Evolutionary conservation across 768 basidiomycete species (phyloP).

Genomic region (Gloeopeniophorella convolvens): DNA sequence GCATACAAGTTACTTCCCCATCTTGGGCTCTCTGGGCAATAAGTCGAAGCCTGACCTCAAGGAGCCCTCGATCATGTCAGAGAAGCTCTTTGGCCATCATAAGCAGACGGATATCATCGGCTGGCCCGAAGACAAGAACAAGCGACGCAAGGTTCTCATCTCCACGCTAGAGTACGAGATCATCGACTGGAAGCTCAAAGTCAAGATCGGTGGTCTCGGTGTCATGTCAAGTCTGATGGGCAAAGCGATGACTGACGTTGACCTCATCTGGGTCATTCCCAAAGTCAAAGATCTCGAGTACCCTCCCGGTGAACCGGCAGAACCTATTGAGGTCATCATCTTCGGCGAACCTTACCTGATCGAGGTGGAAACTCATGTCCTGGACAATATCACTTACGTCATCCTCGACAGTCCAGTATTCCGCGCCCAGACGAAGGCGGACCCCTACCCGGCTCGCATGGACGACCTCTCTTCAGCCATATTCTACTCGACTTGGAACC

Average conservation of each 20-base stretch:
- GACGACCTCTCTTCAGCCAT: conserved; percentile 94
- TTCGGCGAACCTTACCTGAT: conserved; percentile 95
- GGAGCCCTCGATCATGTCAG: conserved; percentile 52
- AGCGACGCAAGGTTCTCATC: conserved; percentile 87
- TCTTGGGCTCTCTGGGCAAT: conserved; percentile 57
- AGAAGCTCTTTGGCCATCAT: conserved; percentile 58
- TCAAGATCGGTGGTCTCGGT: conserved; percentile 96
- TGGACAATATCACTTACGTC: conserved; percentile 95
- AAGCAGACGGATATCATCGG: conserved; percentile 73
- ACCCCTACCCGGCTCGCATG: conserved; percentile 96
- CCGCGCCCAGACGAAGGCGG: conserved; percentile 92
- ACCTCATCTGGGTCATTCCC: conserved; percentile 88
- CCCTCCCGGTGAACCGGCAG: conserved; percentile 83
- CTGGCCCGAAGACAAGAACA: conserved; percentile 93
- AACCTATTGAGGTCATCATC: conserved; percentile 94
- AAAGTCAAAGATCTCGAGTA: conserved; percentile 95
- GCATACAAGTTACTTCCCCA: conserved; percentile 80
- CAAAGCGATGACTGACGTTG: conserved; percentile 96
- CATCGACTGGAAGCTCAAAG: conserved; percentile 95
- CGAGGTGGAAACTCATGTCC: conserved; percentile 86
- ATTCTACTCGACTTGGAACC: conserved; percentile 98
- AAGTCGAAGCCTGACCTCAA: conserved; percentile 70
- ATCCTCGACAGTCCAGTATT: conserved; percentile 94
- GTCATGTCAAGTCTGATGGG: conserved; percentile 98
- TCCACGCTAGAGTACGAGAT: conserved; percentile 94